Conservation (phyloP, 306 rosid genomes). For the Datisca glomerata region DNA sequence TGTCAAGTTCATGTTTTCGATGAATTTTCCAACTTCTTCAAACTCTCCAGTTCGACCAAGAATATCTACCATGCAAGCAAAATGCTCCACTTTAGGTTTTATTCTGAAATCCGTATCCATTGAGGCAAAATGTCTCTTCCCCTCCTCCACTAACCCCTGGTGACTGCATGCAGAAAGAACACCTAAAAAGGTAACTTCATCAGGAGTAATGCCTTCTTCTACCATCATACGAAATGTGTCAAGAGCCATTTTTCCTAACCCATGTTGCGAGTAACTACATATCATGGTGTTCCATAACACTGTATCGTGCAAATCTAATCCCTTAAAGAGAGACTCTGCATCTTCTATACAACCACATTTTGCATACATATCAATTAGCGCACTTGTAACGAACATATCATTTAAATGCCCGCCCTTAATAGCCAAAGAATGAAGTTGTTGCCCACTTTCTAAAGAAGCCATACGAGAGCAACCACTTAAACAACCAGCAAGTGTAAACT, state of each 20-base stretch:
- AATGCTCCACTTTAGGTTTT: constrained; percentile 22
- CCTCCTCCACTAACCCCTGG: constrained; percentile 26
- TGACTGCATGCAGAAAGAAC: constrained; percentile 27
- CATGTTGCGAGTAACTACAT: constrained; percentile 22
- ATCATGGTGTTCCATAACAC: constrained; percentile 28
- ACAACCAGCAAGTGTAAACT: constrained; percentile 19
- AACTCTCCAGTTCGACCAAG: constrained; percentile 30
- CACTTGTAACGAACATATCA: constrained; percentile 19
- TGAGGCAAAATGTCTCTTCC: constrained; percentile 17
- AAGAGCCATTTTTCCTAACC: constrained; percentile 24
- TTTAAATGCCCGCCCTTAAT: constrained; percentile 18
- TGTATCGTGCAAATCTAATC: constrained; percentile 13
- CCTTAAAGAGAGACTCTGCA: constrained; percentile 16
- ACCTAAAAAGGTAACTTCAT: constrained; percentile 25
- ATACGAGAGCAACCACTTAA: constrained; percentile 27
- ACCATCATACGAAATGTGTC: constrained; percentile 13
- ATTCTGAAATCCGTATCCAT: constrained; percentile 17
- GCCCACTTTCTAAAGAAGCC: constrained; percentile 18
- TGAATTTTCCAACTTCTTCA: constrained; percentile 24
- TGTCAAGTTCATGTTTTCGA: constrained; percentile 19
- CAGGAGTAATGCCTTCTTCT: constrained; percentile 18
- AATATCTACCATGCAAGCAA: constrained; percentile 37
- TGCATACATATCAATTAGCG: constrained; percentile 28
- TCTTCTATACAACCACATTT: constrained; percentile 27
- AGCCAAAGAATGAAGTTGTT: constrained; percentile 23